These are phyloP conservation scores for Phycomyces nitens DNA, from an alignment of 192 early-diverging fungal species.

Conservation along the genomic window DNA sequence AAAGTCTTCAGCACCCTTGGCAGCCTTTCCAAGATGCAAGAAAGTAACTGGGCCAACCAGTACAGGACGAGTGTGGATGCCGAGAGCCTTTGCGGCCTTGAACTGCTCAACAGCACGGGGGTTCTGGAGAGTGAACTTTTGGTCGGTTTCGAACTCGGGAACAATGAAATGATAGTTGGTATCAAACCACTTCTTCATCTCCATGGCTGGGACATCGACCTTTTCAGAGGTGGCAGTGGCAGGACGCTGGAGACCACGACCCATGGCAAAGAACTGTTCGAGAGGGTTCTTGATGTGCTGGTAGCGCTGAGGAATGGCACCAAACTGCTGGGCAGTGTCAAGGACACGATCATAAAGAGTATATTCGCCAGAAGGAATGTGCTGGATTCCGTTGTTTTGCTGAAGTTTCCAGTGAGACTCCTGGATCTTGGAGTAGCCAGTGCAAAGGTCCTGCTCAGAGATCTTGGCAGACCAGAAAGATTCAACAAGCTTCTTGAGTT, in stretches of 20 bases:
- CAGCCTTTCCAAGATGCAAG: slow-evolving; percentile 81
- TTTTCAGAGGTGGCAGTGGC: slow-evolving; percentile 58
- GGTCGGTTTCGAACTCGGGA: slow-evolving; percentile 76
- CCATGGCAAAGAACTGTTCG: slow-evolving; percentile 97
- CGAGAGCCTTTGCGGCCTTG: slow-evolving; percentile 87
- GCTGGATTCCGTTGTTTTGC: slow-evolving; percentile 63
- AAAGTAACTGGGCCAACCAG: slow-evolving; percentile 89
- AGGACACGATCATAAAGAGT: slow-evolving; percentile 81
- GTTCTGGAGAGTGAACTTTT: slow-evolving; percentile 66
- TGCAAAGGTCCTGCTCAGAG: slow-evolving; percentile 61
- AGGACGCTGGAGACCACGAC: slow-evolving; percentile 83
- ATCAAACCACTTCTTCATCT: slow-evolving; percentile 99
- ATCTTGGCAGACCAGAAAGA: slow-evolving; percentile 90
- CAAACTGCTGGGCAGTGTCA: slow-evolving; percentile 65
- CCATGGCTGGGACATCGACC: slow-evolving; percentile 90
- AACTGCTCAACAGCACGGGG: slow-evolving; percentile 80
- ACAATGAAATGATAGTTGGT: slow-evolving; percentile 92
- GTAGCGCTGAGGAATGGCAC: slow-evolving; percentile 60
- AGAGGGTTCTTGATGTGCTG: slow-evolving; percentile 44
- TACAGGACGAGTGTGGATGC: slow-evolving; percentile 89
- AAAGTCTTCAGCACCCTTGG: slow-evolving; percentile 62
- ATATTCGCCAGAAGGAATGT: slow-evolving; percentile 93
- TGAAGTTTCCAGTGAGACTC: slow-evolving; percentile 68
- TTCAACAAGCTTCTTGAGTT: slow-evolving; percentile 96
- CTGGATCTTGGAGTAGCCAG: slow-evolving; percentile 71